Conservation (phyloP, 495 filamentous ascomycete genomes). For the Glutinoglossum americanum region DNA sequence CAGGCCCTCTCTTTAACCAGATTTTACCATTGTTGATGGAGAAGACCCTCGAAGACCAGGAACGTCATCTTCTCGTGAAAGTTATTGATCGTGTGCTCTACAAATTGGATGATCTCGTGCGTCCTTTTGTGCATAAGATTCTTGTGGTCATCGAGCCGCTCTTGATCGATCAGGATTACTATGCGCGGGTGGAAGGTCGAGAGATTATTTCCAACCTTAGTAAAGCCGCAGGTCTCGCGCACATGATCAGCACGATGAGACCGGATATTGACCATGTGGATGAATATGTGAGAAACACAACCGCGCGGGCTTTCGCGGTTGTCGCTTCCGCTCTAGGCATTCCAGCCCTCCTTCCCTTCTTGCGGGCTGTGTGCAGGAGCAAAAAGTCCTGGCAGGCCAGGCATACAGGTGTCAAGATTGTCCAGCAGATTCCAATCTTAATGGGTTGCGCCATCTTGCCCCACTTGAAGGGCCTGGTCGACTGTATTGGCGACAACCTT, state of each 20-base stretch:
- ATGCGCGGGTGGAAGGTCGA: slow-evolving; percentile 91
- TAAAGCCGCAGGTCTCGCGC: slow-evolving; percentile 90
- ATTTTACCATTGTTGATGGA: slow-evolving; percentile 97
- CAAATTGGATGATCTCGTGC: slow-evolving; percentile 92
- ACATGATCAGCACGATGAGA: slow-evolving; percentile 98
- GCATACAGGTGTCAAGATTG: slow-evolving; percentile 98
- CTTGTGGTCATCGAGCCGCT: slow-evolving; percentile 97
- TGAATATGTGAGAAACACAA: slow-evolving; percentile 98
- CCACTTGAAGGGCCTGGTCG: slow-evolving; percentile 87
- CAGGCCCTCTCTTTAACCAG: slow-evolving; percentile 89
- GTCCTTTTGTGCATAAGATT: slow-evolving; percentile 95
- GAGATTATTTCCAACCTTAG: slow-evolving; percentile 96
- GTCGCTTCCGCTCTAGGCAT: slow-evolving; percentile 95
- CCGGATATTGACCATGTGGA: slow-evolving; percentile 98
- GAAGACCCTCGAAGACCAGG: slow-evolving; percentile 93
- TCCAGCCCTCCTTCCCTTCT: slow-evolving; percentile 81
- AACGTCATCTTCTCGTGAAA: slow-evolving; percentile 95
- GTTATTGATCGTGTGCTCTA: slow-evolving; percentile 97
- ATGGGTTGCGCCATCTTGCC: slow-evolving; percentile 97
- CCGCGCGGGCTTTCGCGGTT: slow-evolving; percentile 89
- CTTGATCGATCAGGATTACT: slow-evolving; percentile 98
- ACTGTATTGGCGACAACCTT: slow-evolving; percentile 86
- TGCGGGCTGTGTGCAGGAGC: slow-evolving; percentile 84
- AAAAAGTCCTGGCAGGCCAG: slow-evolving; percentile 98
- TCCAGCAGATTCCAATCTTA: slow-evolving; percentile 97